These are phyloP conservation scores for Pyricularia pennisetigena DNA, from an alignment of 2,329 filamentous ascomycete genomes.

Conservation along the genomic window DNA sequence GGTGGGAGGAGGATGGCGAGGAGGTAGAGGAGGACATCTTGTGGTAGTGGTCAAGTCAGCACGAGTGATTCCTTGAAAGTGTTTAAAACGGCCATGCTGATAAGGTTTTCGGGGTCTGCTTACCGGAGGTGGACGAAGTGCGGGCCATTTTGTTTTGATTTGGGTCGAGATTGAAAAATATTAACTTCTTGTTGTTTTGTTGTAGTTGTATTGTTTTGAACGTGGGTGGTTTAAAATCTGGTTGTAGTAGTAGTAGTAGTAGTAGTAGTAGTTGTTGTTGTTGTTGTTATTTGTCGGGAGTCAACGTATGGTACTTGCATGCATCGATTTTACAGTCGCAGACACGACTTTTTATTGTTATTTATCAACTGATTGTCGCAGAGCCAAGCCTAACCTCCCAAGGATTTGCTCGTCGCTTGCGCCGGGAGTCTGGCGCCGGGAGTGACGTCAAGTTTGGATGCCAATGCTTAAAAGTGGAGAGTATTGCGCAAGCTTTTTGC, in stretches of 20 bases:
- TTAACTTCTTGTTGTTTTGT: no score
- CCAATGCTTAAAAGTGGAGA: not conserved
- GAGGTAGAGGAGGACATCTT: slow-evolving; percentile 30
- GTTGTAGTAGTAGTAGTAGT: no score
- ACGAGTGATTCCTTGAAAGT: not conserved
- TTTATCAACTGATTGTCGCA: not conserved
- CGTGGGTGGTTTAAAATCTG: no score
- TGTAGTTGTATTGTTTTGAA: no score
- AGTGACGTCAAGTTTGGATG: not conserved
- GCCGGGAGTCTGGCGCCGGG: not conserved
- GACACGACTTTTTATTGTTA: not conserved
- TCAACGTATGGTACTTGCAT: no score
- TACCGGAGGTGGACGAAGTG: not conserved
- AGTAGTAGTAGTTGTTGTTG: no score
- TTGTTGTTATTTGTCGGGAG: not conserved
- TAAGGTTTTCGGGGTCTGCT: not conserved
- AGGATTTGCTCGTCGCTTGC: not conserved
- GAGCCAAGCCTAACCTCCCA: not conserved
- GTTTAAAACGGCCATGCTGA: not conserved
- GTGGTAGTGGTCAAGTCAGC: not conserved
- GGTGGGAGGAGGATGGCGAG: slow-evolving; percentile 71
- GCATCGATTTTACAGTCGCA: not conserved
- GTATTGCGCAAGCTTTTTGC: not conserved
- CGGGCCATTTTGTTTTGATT: not conserved
- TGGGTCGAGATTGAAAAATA: not conserved